These are phyloP conservation scores for Scolecobasidium constrictum DNA, from an alignment of 2,329 filamentous ascomycete genomes.

Conservation along the genomic window DNA sequence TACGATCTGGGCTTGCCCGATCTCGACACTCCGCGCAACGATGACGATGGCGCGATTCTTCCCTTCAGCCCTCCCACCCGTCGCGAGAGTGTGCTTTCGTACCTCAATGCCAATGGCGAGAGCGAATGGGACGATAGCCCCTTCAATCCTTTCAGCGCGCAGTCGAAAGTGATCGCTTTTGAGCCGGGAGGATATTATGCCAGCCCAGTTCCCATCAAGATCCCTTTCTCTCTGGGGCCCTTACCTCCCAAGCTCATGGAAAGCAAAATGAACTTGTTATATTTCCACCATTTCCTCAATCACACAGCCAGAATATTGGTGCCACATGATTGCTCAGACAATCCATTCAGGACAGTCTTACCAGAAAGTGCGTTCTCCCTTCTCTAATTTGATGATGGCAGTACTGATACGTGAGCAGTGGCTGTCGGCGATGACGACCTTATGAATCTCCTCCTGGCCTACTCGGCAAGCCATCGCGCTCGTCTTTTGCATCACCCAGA, in stretches of 20 bases:
- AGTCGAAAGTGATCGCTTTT: constrained; percentile 41
- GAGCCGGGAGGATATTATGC: constrained; percentile 58
- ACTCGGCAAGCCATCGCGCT: constrained; percentile 74
- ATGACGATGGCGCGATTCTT: constrained; percentile 56
- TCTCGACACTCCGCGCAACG: constrained; percentile 58
- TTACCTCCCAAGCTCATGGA: constrained; percentile 48
- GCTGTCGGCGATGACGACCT: constrained; percentile 60
- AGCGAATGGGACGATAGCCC: constrained; percentile 19
- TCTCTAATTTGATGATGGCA: constrained; percentile 29
- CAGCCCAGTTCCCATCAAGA: constrained; percentile 54
- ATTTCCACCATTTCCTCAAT: constrained; percentile 65
- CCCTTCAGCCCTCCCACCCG: constrained; percentile 23
- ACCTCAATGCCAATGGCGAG: constrained; percentile 20
- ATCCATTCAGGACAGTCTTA: constrained; percentile 49
- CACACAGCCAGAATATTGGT: constrained; percentile 62
- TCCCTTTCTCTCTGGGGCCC: constrained; percentile 45
- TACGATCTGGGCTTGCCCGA: constrained; percentile 62
- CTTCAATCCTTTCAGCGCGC: constrained; percentile 27
- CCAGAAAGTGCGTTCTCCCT: constrained; percentile 45
- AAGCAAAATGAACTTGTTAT: constrained; percentile 72
- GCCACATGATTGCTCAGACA: constrained; percentile 50
- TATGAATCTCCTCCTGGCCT: constrained; percentile 66
- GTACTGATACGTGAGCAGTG: constrained; percentile 39
- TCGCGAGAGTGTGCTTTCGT: constrained; percentile 17
- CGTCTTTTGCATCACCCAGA: constrained; percentile 63